These are phyloP conservation scores for Mycena metata DNA, from an alignment of 768 basidiomycete genomes.

Conservation along the genomic window DNA sequence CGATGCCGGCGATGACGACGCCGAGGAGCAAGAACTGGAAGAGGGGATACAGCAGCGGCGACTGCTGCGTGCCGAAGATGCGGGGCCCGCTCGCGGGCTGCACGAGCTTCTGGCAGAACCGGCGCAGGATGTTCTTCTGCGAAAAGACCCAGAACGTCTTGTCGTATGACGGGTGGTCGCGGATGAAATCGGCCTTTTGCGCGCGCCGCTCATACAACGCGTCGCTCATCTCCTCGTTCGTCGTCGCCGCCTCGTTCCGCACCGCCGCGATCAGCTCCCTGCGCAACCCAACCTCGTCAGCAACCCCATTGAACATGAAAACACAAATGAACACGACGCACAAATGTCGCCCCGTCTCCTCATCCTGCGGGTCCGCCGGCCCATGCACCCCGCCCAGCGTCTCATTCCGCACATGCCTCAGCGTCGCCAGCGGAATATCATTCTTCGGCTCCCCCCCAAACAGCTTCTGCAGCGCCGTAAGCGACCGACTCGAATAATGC, in stretches of 20 bases:
- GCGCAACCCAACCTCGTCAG: neutral
- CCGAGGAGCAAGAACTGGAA: constrained; percentile 83
- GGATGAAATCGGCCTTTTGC: constrained; percentile 89
- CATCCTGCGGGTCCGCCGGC: constrained; percentile 53
- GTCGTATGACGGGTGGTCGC: constrained; percentile 90
- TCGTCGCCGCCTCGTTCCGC: constrained; percentile 62
- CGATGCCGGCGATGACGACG: constrained; percentile 84
- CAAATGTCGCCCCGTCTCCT: constrained; percentile 82
- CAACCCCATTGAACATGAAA: too few relatives aligned
- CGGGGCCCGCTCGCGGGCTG: constrained; percentile 88
- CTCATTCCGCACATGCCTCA: constrained; percentile 59
- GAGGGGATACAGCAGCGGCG: constrained; percentile 72
- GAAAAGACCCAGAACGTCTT: constrained; percentile 91
- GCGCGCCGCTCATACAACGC: constrained; percentile 77
- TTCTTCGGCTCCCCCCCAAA: constrained; percentile 71
- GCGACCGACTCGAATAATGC: constrained; percentile 69
- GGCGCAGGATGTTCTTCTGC: constrained; percentile 81
- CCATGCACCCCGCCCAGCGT: constrained; percentile 34
- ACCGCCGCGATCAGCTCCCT: constrained; percentile 80
- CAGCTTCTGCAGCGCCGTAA: constrained; percentile 72
- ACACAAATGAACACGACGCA: constrained; percentile 57
- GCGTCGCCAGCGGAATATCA: constrained; percentile 71
- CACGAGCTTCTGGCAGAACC: constrained; percentile 85
- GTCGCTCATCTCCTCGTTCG: constrained; percentile 69
- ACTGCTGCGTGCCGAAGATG: constrained; percentile 83